Evolutionary conservation across 2,329 filamentous ascomycete genomes (phyloP).

Genomic region (Parastagonospora avenae): DNA sequence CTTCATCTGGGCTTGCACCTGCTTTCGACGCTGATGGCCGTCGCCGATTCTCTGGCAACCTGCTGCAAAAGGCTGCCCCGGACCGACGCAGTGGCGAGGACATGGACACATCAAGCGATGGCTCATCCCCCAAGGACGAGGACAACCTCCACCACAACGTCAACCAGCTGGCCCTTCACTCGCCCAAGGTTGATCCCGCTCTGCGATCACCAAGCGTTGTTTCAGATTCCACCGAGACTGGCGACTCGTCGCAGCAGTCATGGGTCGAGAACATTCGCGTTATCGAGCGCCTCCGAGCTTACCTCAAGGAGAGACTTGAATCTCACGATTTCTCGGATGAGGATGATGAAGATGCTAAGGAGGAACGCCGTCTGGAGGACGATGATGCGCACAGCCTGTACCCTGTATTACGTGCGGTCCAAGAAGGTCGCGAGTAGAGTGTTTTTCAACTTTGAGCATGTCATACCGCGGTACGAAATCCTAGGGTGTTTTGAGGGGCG

Average conservation of each 20-base stretch:
- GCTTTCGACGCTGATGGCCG: conserved; percentile 65
- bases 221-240: conserved; percentile 44
- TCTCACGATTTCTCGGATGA: conserved; percentile 55
- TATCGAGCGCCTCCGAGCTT: conserved; percentile 64
- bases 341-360: conserved; percentile 36
- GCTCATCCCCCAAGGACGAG: conserved; percentile 39
- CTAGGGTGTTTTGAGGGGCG: neutral
- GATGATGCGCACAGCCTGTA: conserved; percentile 49
- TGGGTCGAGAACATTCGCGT: conserved; percentile 71
- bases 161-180: conserved; percentile 46
- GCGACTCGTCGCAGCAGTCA: conserved; percentile 51
- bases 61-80: conserved; percentile 57
- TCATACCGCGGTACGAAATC: conserved; percentile 20
- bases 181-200: conserved; percentile 48
- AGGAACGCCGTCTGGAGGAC: conserved; percentile 40
- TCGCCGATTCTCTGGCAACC: conserved; percentile 65
- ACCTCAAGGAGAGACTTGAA: conserved; percentile 61
- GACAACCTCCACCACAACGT: conserved; percentile 46
- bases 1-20: conserved; percentile 71
- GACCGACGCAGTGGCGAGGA: conserved; percentile 38
- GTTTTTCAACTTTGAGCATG: conserved; percentile 11
- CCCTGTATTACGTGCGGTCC: conserved; percentile 48
- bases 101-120: conserved; percentile 50
- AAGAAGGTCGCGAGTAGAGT: conserved; percentile 45
- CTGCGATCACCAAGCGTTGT: conserved; percentile 46